Evolutionary conservation across 495 filamentous ascomycete species (phyloP), one percentile per base, ranked within the genome.

Genomic region (Hyaloscypha finlandica): DNA sequence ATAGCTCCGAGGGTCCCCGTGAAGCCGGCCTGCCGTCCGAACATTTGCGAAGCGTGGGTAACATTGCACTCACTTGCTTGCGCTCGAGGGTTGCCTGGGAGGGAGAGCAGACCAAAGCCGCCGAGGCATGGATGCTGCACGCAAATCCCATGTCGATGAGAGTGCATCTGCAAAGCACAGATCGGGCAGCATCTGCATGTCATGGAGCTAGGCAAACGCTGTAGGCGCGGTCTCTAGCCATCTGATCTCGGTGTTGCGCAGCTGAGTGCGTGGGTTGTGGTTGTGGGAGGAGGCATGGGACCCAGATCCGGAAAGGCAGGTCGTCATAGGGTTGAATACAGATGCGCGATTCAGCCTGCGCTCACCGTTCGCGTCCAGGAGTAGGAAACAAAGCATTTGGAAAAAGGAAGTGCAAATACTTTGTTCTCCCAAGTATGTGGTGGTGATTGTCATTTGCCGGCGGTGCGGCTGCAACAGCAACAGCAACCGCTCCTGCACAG

Each of bases 101-200:
- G 9, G 9, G 3, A 48, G 42, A 37, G 12, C 8, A 3, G 35
- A 12, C 35, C 6, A 16, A 25, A 53, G 19, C 9, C 22, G 1
- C 12, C 58, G 37, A 30, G 16, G 20, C n/a, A 6, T 9, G 53
- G 20, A 56, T 29, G 53, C 64, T 66, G 64, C 64, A 60, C 19
- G 58, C n/a, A 25, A 8, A 30, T 67, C 59, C 58, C 16, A 31
- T 56, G 57, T 12, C 59, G 65, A 37, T 48, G 31, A 61, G 45
- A 30, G 33, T 48, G 35, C 53, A 59, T 59, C 52, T 63, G 65
- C 65, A 63, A 22, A n/a, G 57, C 59, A 68, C 65, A 58, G 65
- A 68, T 63, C 65, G 53, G 59, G 65, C 65, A 68, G 31, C 35
- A 25, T 12, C 57, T 67, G 65, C 65, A 62, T 32, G 57, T 62